Evolutionary conservation across 2,329 filamentous ascomycete genomes (phyloP).

Genomic region (Aureobasidium sp.): DNA sequence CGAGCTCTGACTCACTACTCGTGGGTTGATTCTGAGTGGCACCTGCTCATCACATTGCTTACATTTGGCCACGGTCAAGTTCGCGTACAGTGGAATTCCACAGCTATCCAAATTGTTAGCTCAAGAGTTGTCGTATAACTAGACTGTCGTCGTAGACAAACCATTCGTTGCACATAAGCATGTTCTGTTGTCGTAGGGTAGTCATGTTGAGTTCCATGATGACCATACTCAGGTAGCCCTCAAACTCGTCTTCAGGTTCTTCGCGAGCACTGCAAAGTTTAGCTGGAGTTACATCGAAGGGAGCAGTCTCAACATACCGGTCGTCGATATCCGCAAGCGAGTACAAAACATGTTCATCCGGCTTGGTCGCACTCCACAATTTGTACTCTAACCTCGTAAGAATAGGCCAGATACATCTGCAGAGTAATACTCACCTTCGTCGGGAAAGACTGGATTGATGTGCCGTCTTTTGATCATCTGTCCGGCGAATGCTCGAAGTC

Average conservation of each 20-base stretch:
- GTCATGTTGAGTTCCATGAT: conserved; percentile 35
- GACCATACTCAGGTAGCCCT: conserved; percentile 37
- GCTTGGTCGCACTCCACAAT: neutral
- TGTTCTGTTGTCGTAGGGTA: conserved; percentile 31
- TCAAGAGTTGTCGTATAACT: neutral
- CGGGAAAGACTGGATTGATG: conserved; percentile 40
- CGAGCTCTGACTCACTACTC: conserved; percentile 24
- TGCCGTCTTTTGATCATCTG: conserved; percentile 41
- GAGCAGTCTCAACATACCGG: conserved; percentile 12
- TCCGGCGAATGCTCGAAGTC: conserved; percentile 43
- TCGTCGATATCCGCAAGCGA: conserved; percentile 37
- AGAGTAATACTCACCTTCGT: conserved; percentile 16
- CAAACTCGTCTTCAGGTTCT: conserved; percentile 26
- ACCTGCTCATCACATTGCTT: conserved; percentile 32
- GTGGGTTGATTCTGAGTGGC: conserved; percentile 32
- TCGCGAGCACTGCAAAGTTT: neutral
- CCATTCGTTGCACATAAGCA: conserved; percentile 40
- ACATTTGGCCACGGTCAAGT: conserved; percentile 31
- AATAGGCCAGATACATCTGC: neutral
- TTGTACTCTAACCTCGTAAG: neutral
- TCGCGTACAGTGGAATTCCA: conserved; percentile 46
- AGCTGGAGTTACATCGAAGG: neutral
- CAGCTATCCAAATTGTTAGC: conserved; percentile 32
- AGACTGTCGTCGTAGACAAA: neutral
- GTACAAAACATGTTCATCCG: conserved; percentile 25